A percentile compares a stretch with the other conserved stretches of the same genome.
phyloP scores from a whole-genome alignment of 2,329 filamentous ascomycete species.

The Fusarium mangiferae region DNA sequence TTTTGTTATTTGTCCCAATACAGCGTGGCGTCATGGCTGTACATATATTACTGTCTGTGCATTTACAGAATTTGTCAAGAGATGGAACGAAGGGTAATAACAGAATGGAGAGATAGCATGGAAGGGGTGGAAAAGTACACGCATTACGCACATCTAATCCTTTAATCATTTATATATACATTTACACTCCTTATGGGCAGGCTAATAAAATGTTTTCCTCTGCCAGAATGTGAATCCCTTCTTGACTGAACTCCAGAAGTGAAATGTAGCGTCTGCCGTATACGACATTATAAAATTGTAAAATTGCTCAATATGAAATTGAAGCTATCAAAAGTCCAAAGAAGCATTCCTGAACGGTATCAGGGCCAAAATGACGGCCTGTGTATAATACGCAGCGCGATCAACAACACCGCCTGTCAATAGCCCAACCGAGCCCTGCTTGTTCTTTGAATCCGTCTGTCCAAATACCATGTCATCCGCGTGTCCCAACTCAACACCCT shows the following conservation, averaged over 20 bases:
- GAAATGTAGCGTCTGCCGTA: neutral
- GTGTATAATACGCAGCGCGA: slow-evolving; percentile 51
- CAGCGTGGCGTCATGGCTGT: slow-evolving; percentile 35
- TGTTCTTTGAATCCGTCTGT: slow-evolving; percentile 51
- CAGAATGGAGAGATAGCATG: slow-evolving; percentile 7
- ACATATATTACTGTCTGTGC: neutral
- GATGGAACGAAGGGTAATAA: slow-evolving; percentile 7
- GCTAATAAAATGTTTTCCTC: neutral
- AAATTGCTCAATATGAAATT: neutral
- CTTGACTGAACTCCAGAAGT: neutral
- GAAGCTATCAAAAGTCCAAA: slow-evolving; percentile 44
- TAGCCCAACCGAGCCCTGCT: slow-evolving; percentile 53
- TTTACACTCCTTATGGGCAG: neutral
- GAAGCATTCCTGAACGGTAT: slow-evolving; percentile 53
- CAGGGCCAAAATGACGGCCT: slow-evolving; percentile 54
- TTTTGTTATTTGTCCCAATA: neutral
- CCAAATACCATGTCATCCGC: slow-evolving; percentile 54
- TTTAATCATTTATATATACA: slow-evolving; percentile 4
- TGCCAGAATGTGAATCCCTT: neutral
- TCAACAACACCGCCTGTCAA: slow-evolving; percentile 52
- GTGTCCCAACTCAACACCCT: slow-evolving; percentile 52
- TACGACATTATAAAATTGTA: neutral
- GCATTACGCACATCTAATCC: slow-evolving; percentile 3
- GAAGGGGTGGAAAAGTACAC: slow-evolving; percentile 17
- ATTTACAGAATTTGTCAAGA: slow-evolving; percentile 15